Evolutionary conservation across 2,329 filamentous ascomycete species (phyloP), one percentile per base, ranked within the genome.

Genomic region (Pochonia chlamydosporia): DNA sequence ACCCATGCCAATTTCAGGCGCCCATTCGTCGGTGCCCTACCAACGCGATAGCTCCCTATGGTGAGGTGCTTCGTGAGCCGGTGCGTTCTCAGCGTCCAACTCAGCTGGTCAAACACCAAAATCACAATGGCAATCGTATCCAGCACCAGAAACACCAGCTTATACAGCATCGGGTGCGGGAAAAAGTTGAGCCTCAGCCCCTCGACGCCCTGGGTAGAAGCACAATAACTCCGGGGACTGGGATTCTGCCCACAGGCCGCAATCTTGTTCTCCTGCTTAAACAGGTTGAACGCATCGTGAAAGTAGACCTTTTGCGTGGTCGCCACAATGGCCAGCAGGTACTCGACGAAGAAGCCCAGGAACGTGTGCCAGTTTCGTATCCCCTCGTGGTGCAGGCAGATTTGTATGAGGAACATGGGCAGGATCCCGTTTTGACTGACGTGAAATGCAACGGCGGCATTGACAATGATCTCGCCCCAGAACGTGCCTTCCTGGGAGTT

Each of bases 351-450:
- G 55, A 68, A 68, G n/a, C 65, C 65, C 7, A 68, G 44, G 43
- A 68, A 68, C 2, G 65, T 68, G 35, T 68, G 65, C 65, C 65
- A 68, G 46, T 67, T 68, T 25, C 64, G 62, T 31, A 68, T 68
- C 13, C 65, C 65, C 40, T 68, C 65, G 40, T 66, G 62, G 47
- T 68, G 65, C 28, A 68, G 56, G 47, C 63, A 66, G 5, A 68
- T 52, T 53, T 68, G 65, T 5, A 67, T 53, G 1, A 68, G 56
- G 24, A 68, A 63, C 60, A 68, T 68, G 43, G 65, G 63, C 21
- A 68, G 48, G 4, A 68, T 56, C 3, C 65, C 65, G 43, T 67
- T 68, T 33, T 64, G 63, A 16, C 60, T 64, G 37, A 68, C 57
- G 44, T 68, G 65, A 33, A 61, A 68, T 4, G 64, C 65, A 25